These are phyloP conservation scores for Linnemannia exigua DNA, from an alignment of 192 early-diverging fungal genomes.

Conservation along the genomic window DNA sequence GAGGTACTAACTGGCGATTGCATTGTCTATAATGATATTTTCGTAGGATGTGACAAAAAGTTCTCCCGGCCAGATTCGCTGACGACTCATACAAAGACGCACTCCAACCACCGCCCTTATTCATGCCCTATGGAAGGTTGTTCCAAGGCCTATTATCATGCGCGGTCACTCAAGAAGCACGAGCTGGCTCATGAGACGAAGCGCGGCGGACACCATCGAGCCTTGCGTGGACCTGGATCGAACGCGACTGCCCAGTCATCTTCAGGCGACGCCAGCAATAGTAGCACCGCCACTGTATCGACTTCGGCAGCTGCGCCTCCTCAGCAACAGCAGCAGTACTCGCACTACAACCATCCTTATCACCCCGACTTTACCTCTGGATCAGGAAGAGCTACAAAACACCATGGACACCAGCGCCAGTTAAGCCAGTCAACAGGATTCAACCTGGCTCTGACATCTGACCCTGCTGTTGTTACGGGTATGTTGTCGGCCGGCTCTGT, in stretches of 20 bases:
- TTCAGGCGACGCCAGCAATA: constrained; percentile 1
- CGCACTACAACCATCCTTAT: constrained; percentile 42
- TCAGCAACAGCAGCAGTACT: constrained; percentile 34
- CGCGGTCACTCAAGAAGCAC: constrained; percentile 73
- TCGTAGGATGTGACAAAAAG: constrained; percentile 58
- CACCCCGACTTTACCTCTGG: constrained; percentile 47
- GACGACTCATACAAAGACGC: constrained; percentile 70
- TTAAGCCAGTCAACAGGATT: constrained; percentile 36
- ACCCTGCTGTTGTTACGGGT: constrained; percentile 11
- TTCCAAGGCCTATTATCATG: constrained; percentile 75
- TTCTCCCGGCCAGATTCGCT: constrained; percentile 64
- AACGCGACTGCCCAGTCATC: constrained; percentile 15
- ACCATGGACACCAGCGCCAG: constrained; percentile 51
- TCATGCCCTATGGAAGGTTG: constrained; percentile 65
- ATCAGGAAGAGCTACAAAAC: constrained; percentile 21
- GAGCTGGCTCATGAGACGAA: constrained; percentile 64
- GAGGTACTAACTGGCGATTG: background rate
- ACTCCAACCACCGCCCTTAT: constrained; percentile 70
- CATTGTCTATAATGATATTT: background rate
- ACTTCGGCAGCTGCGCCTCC: background rate
- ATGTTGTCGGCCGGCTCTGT: constrained; percentile 14
- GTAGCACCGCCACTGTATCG: background rate
- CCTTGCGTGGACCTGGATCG: constrained; percentile 44
- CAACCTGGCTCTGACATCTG: constrained; percentile 13
- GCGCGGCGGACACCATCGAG: constrained; percentile 27